Evolutionary conservation across 345 rosid species (phyloP).

Genomic region (Eucalyptus polyanthemos): DNA sequence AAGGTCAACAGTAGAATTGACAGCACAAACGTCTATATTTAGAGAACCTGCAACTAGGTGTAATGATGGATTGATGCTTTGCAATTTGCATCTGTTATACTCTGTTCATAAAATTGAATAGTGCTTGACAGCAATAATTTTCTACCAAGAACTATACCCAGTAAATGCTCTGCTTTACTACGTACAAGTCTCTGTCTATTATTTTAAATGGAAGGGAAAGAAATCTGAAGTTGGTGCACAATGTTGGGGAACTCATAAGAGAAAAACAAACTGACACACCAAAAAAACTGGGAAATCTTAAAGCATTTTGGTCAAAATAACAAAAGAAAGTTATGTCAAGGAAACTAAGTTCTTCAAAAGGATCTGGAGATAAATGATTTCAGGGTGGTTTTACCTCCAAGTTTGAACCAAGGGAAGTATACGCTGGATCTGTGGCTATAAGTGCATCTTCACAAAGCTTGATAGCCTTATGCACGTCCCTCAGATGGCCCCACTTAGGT

Average conservation of each 20-base stretch:
- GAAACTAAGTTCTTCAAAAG: neutral
- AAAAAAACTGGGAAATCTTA: neutral
- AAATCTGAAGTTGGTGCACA: neutral
- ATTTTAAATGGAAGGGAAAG: neutral
- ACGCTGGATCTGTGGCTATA: slow-evolving; percentile 60
- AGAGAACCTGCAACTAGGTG: neutral
- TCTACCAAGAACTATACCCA: neutral
- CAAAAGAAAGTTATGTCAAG: neutral
- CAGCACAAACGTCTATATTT: neutral
- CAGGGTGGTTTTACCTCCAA: slow-evolving; percentile 43
- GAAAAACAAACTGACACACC: neutral
- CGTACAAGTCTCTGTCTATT: neutral
- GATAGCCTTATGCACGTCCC: slow-evolving; percentile 80
- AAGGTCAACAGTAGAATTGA: neutral
- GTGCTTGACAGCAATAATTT: neutral
- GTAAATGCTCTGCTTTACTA: neutral
- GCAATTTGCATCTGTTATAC: neutral
- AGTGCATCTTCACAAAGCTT: slow-evolving; percentile 80
- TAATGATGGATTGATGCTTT: neutral
- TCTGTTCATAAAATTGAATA: neutral
- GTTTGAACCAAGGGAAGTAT: slow-evolving; percentile 59
- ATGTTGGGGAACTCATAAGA: neutral
- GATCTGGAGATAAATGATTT: neutral
- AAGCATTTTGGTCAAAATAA: neutral
- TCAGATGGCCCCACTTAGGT: slow-evolving; percentile 96